Evolutionary conservation across 2,329 filamentous ascomycete species (phyloP).

Genomic region (Fusarium fujikuroi): DNA sequence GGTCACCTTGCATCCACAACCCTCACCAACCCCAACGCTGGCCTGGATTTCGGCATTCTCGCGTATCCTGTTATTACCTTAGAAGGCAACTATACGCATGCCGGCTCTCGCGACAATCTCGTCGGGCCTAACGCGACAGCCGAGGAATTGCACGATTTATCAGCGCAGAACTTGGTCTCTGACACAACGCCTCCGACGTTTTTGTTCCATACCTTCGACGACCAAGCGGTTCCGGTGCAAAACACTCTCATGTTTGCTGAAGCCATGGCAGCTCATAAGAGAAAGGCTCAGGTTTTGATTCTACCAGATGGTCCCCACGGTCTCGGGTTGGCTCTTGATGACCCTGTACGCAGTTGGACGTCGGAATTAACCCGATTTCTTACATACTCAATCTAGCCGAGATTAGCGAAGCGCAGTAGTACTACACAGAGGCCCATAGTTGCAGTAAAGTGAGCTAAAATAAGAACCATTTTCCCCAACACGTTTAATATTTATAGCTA

Average conservation of each 20-base stretch:
- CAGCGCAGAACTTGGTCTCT: conserved; percentile 21
- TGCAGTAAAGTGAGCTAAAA: too few relatives aligned
- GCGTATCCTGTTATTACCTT: conserved; percentile 20
- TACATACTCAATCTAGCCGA: conserved; percentile 11
- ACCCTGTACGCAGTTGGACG: conserved; percentile 19
- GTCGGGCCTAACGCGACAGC: background rate
- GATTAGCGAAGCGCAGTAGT: accelerated
- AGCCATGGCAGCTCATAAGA: background rate
- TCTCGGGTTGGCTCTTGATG: conserved; percentile 9
- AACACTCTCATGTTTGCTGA: conserved; percentile 18
- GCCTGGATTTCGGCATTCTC: conserved; percentile 16
- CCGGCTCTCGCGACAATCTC: conserved; percentile 14
- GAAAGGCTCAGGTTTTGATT: conserved; percentile 7
- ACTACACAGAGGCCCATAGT: accelerated
- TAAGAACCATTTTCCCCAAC: too few relatives aligned
- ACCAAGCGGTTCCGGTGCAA: conserved; percentile 12
- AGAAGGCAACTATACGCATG: conserved; percentile 9
- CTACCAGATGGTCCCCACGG: conserved; percentile 14
- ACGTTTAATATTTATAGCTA: too few relatives aligned
- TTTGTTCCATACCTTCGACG: conserved; percentile 20
- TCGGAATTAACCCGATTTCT: conserved; percentile 17
- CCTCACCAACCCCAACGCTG: conserved; percentile 10
- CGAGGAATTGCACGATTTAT: background rate
- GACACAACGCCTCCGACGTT: conserved; percentile 16
- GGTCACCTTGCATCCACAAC: conserved; percentile 27